Conservation (phyloP, 2,329 filamentous ascomycete genomes). For the Talaromyces atroroseus region DNA sequence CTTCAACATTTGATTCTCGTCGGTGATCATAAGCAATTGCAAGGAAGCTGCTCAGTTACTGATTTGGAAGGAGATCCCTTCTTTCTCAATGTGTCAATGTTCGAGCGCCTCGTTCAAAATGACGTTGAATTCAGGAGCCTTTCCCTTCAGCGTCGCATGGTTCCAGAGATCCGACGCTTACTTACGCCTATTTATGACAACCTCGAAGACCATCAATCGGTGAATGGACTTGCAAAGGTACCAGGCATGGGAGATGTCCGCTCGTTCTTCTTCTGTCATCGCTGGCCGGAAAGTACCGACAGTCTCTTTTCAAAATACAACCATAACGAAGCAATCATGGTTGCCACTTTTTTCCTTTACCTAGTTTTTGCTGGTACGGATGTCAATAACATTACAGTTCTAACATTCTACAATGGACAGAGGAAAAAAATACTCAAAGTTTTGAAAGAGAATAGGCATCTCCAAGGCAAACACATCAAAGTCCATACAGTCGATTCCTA, state of each 20-base stretch:
- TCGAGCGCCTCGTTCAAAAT: conserved; percentile 69
- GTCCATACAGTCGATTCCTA: conserved; percentile 83
- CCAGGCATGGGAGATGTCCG: conserved; percentile 59
- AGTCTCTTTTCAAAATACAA: conserved; percentile 64
- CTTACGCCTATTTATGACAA: conserved; percentile 58
- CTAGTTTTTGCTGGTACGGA: conserved; percentile 62
- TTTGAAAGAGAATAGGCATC: conserved; percentile 38
- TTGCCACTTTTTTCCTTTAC: conserved; percentile 66
- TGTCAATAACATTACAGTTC: conserved; percentile 62
- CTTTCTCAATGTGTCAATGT: conserved; percentile 68
- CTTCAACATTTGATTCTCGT: conserved; percentile 63
- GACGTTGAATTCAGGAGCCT: conserved; percentile 60
- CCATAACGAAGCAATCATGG: conserved; percentile 66
- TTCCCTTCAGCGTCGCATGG: conserved; percentile 65
- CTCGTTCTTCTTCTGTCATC: conserved; percentile 60
- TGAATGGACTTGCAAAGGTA: conserved; percentile 49
- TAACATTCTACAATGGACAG: conserved; percentile 88
- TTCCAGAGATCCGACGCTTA: conserved; percentile 59
- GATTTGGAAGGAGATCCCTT: conserved; percentile 58
- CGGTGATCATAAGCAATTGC: conserved; percentile 75
- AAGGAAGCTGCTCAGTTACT: conserved; percentile 58
- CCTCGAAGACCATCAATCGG: conserved; percentile 54
- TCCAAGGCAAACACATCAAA: conserved; percentile 47
- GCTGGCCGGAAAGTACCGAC: conserved; percentile 60
- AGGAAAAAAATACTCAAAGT: conserved; percentile 56